Percentiles rank a stretch among this genome's conserved stretches.
Conservation (phyloP, 2,329 filamentous ascomycete species). For the Trichoderma aggressivum region DNA sequence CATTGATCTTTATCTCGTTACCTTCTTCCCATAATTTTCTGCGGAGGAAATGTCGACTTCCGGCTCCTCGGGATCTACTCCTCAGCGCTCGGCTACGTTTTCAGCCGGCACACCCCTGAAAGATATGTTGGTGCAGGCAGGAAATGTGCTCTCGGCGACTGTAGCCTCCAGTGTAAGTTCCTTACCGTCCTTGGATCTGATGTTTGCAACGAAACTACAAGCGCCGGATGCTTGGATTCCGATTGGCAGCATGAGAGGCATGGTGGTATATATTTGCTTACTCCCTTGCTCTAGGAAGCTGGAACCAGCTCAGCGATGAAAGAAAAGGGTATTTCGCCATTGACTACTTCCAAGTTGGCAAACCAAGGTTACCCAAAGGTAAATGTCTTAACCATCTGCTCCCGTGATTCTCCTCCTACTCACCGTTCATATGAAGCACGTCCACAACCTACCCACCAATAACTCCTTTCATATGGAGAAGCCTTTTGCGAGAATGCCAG, state of each 20-base stretch:
- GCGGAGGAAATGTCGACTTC: constrained; percentile 31
- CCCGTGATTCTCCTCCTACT: constrained; percentile 23
- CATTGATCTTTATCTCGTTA: not conserved
- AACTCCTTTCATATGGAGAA: constrained; percentile 63
- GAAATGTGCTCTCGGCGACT: constrained; percentile 20
- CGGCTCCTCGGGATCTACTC: constrained; percentile 28
- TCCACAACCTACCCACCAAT: constrained; percentile 38
- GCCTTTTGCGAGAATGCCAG: constrained; percentile 68
- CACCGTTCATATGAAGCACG: constrained; percentile 42
- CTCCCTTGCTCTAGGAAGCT: not conserved
- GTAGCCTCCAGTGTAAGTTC: constrained; percentile 23
- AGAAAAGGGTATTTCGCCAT: constrained; percentile 42
- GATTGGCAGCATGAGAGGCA: not conserved
- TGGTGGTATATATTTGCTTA: not conserved
- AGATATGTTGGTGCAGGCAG: constrained; percentile 22
- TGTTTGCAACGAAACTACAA: not conserved
- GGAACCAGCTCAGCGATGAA: constrained; percentile 27
- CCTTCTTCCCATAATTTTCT: not conserved
- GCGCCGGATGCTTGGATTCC: not conserved
- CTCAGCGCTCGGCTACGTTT: constrained; percentile 25
- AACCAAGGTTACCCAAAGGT: constrained; percentile 57
- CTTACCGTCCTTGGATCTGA: not conserved
- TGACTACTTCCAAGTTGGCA: constrained; percentile 52
- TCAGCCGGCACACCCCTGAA: constrained; percentile 23
- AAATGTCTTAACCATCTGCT: not conserved